phyloP scores from a whole-genome alignment of 208 protist genomes.

The Wallacemonas collosoma region DNA sequence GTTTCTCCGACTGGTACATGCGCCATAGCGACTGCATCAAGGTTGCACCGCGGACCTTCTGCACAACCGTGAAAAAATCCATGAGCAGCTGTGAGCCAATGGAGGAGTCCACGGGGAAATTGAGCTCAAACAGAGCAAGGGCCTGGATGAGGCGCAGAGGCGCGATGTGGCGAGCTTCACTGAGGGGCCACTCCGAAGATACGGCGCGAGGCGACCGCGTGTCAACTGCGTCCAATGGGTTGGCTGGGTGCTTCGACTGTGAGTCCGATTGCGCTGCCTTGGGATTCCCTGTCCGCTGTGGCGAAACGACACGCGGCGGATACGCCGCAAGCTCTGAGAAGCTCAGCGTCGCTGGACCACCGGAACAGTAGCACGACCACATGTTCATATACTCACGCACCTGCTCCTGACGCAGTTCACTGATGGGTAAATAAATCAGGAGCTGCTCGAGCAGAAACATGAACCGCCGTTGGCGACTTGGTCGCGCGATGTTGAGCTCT shows the following conservation, averaged over 20 bases:
- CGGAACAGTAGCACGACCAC: conserved; percentile 62
- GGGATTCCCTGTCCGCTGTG: not conserved
- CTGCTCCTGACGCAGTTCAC: conserved; percentile 43
- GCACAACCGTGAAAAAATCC: conserved; percentile 75
- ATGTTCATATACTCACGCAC: conserved; percentile 67
- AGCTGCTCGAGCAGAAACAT: conserved; percentile 70
- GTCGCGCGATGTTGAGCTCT: conserved; percentile 70
- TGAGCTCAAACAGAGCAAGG: conserved; percentile 66
- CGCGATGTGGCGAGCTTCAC: conserved; percentile 33
- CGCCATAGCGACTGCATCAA: conserved; percentile 84
- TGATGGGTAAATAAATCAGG: conserved; percentile 65
- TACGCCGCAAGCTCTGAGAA: conserved; percentile 64
- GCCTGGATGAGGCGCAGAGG: conserved; percentile 75
- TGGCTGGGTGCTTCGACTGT: not conserved
- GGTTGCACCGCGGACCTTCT: conserved; percentile 70
- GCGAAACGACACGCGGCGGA: conserved; percentile 20
- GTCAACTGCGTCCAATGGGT: not conserved
- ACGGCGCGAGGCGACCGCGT: not conserved
- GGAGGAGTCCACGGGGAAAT: conserved; percentile 72
- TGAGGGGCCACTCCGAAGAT: not conserved
- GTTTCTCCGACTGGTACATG: conserved; percentile 64
- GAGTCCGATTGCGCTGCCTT: not conserved
- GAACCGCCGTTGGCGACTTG: conserved; percentile 62
- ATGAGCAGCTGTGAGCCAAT: conserved; percentile 75
- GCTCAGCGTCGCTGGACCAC: conserved; percentile 48